Percentiles rank a stretch among this genome's conserved stretches.
phyloP scores from a whole-genome alignment of 768 basidiomycete species.

The Leccinellum rugosiceps region DNA sequence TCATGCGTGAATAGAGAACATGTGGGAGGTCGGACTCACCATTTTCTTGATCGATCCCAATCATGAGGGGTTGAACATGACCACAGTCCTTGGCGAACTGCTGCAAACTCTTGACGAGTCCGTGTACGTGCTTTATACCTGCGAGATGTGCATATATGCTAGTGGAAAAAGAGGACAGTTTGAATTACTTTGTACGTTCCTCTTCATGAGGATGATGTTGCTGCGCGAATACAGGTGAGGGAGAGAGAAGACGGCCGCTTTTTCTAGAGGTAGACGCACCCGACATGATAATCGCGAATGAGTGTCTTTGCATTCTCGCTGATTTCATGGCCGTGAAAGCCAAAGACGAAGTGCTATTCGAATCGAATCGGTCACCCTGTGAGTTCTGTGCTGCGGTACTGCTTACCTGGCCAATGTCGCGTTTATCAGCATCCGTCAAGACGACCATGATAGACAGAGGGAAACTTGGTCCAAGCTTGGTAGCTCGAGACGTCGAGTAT shows the following conservation, averaged over 20 bases:
- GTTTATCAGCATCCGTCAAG: constrained; percentile 37
- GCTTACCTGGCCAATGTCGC: constrained; percentile 46
- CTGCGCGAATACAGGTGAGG: constrained; percentile 20
- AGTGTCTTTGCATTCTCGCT: constrained; percentile 52
- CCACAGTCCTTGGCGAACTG: constrained; percentile 53
- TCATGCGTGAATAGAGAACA: neutral
- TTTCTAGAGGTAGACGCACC: constrained; percentile 29
- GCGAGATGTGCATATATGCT: neutral
- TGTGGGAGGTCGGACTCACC: constrained; percentile 34
- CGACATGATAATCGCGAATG: constrained; percentile 61
- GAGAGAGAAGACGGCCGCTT: too few species aligned
- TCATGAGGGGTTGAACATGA: constrained; percentile 53
- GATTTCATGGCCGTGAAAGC: constrained; percentile 58
- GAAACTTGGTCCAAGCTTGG: neutral
- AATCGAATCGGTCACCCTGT: neutral
- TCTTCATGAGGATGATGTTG: constrained; percentile 65
- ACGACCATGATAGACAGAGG: constrained; percentile 11
- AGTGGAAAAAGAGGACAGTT: neutral
- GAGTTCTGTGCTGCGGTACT: neutral
- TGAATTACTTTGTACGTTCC: constrained; percentile 54
- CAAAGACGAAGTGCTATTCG: constrained; percentile 66
- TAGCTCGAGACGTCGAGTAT: neutral
- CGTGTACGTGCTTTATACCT: constrained; percentile 52
- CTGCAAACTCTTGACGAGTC: constrained; percentile 50
- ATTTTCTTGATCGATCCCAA: constrained; percentile 75